A percentile compares a stretch with the other conserved stretches of the same genome.
These are phyloP conservation scores for Pseudogymnoascus sp. DNA, from an alignment of 2,329 filamentous ascomycete species.

Conservation along the genomic window DNA sequence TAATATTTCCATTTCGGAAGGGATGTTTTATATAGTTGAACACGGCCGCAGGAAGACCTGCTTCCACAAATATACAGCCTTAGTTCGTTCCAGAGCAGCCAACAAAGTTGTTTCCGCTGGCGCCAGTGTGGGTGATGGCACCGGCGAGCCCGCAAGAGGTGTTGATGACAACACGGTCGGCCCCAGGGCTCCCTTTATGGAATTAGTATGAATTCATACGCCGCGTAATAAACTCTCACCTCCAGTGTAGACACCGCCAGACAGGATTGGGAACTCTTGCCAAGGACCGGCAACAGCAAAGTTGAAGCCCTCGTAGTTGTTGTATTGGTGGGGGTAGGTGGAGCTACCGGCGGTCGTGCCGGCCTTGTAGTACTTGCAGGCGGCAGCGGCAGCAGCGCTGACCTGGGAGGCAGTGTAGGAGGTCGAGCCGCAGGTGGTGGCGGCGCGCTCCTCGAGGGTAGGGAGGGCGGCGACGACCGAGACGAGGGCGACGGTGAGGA, in stretches of 20 bases:
- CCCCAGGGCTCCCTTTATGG: conserved; percentile 49
- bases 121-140: conserved; percentile 63
- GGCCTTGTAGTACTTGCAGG: conserved; percentile 42
- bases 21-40: neutral
- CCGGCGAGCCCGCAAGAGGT: conserved; percentile 49
- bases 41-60: neutral
- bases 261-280: conserved; percentile 55
- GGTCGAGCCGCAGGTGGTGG: conserved; percentile 44
- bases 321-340: conserved; percentile 48
- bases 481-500: conserved; percentile 13
- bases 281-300: conserved; percentile 52
- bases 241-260: conserved; percentile 45
- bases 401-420: conserved; percentile 46
- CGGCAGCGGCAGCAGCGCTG: conserved; percentile 41
- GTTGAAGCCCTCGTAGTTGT: conserved; percentile 55
- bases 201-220: conserved; percentile 7
- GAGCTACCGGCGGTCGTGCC: conserved; percentile 35
- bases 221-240: conserved; percentile 32
- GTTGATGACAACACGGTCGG: conserved; percentile 62
- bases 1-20: neutral
- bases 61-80: neutral
- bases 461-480: conserved; percentile 15
- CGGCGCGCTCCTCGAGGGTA: conserved; percentile 35
- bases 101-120: conserved; percentile 61
- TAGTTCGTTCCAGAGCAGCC: conserved; percentile 37